Base-by-base conservation (phyloP, 2,329 filamentous ascomycete genomes). In the Sporothrix euskadiensis region DNA sequence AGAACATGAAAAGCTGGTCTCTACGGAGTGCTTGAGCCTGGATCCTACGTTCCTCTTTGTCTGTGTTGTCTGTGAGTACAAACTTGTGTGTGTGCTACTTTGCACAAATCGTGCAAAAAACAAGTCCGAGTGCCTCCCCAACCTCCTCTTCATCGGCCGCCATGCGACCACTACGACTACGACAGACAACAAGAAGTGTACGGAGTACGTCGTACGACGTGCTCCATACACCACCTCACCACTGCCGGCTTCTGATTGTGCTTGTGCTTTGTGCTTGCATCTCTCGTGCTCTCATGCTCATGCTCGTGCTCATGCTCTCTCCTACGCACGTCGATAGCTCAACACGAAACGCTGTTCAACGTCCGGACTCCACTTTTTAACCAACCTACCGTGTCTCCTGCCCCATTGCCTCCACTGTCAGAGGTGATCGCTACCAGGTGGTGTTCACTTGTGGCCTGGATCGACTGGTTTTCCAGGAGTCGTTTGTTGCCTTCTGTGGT, bases 271-370 rank as follows among this genome's bases (percentile, higher is more conserved):
- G 22, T 56, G 22, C 54, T 57, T 57, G 54, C 30, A 35, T 59
- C 30, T 19, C 32, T 14, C 16, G 1, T 56, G 30, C 8, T 8
- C 10, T 26, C 26, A 26, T 2, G 26, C 26, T 26, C 26, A 26
- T 26, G 32, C 8, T 41, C 12, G 1, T 63, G 32, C 8, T 19
- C 32, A 22, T 41, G 10, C 41, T 49, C 44, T 49, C 44, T 49
- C 44, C 44, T 16, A 49, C 22, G 63, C 63, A 66, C 22, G 63
- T 49, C 44, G 63, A 66, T 9, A 49, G 39, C 63, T 66, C 9
- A 66, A 66, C 44, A 32, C 63, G 63, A 49, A 49, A 66, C 63
- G 41, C 63, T 49, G 63, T 49, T 49, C n/a, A 32, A 66, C 22
- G 22, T 47, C 14, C 63, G 14, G 41, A 16, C 63, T 19, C 63